Percentiles rank a stretch among this genome's conserved stretches.
phyloP scores from a whole-genome alignment of 805 yeast genomes.

The Kluyveromyces wickerhamii region DNA sequence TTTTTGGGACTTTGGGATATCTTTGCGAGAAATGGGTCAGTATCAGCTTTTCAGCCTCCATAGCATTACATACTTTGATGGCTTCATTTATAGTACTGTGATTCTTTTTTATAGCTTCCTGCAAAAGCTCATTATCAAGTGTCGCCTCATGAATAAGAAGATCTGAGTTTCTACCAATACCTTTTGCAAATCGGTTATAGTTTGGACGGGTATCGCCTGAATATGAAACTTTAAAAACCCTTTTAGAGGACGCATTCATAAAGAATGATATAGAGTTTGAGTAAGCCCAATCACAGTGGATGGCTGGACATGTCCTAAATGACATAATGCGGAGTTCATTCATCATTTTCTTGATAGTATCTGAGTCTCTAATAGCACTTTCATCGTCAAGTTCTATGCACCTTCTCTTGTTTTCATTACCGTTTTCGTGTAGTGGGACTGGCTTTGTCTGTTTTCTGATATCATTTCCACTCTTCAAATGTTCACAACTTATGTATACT shows the following conservation, averaged over 20 bases:
- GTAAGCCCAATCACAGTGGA: constrained; percentile 81
- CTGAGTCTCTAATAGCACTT: constrained; percentile 22
- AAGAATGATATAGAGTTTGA: constrained; percentile 48
- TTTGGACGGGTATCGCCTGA: constrained; percentile 96
- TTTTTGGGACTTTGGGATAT: constrained; percentile 52
- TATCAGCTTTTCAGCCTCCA: constrained; percentile 65
- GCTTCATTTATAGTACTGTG: constrained; percentile 93
- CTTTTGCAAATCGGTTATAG: constrained; percentile 42
- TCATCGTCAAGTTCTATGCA: constrained; percentile 20
- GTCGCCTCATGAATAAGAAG: constrained; percentile 91
- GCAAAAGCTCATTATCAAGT: constrained; percentile 65
- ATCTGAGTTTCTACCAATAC: constrained; percentile 59
- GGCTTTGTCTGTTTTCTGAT: constrained; percentile 28
- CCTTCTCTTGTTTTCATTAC: constrained; percentile 13
- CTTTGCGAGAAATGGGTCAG: constrained; percentile 92
- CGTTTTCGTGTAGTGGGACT: constrained; percentile 14
- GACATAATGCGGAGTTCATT: constrained; percentile 35
- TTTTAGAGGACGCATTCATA: constrained; percentile 18
- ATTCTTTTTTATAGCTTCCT: constrained; percentile 72
- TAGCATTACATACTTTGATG: constrained; percentile 52
- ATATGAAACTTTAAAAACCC: constrained; percentile 63
- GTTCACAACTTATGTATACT: constrained; percentile 52
- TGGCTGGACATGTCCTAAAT: constrained; percentile 62
- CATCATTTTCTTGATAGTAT: constrained; percentile 31
- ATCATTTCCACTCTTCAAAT: constrained; percentile 36